Evolutionary conservation across 257 asterid genomes (phyloP).

Genomic region (Primulina eburnea): DNA sequence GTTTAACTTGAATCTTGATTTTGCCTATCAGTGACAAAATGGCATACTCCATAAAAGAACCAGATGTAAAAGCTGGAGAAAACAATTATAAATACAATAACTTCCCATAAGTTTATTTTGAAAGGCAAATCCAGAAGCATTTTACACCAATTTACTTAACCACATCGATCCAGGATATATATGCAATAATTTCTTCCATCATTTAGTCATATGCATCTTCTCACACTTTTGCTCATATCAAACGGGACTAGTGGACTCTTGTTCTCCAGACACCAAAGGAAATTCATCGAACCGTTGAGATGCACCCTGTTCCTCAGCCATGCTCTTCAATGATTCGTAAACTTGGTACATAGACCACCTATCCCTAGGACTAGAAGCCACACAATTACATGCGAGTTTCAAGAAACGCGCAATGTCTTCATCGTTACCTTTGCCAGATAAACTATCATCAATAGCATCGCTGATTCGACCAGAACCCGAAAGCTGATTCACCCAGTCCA

Average conservation of each 20-base stretch:
- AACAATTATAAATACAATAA: neutral
- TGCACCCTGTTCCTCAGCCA: constrained; percentile 56
- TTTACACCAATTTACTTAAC: constrained; percentile 25
- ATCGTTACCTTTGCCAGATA: constrained; percentile 47
- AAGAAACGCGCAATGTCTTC: constrained; percentile 48
- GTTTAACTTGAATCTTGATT: too few relatives aligned
- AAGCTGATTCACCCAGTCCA: constrained; percentile 59
- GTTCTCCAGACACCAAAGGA: constrained; percentile 46
- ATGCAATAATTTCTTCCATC: constrained; percentile 20
- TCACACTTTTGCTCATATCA: constrained; percentile 14
- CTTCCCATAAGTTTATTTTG: neutral
- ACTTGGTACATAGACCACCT: constrained; percentile 62
- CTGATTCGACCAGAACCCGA: constrained; percentile 34
- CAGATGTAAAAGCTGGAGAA: neutral
- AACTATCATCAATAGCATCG: constrained; percentile 44
- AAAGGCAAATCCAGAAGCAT: constrained; percentile 5
- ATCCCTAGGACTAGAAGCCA: constrained; percentile 55
- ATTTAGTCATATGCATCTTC: neutral
- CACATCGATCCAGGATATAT: constrained; percentile 13
- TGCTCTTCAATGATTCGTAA: constrained; percentile 44
- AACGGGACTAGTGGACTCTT: constrained; percentile 34
- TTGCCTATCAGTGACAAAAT: too few relatives aligned
- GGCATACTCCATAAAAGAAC: neutral
- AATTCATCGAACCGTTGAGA: constrained; percentile 56
- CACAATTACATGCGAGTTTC: constrained; percentile 53